Conservation (phyloP, 2,329 filamentous ascomycete species). For the Microdochium paspali region DNA sequence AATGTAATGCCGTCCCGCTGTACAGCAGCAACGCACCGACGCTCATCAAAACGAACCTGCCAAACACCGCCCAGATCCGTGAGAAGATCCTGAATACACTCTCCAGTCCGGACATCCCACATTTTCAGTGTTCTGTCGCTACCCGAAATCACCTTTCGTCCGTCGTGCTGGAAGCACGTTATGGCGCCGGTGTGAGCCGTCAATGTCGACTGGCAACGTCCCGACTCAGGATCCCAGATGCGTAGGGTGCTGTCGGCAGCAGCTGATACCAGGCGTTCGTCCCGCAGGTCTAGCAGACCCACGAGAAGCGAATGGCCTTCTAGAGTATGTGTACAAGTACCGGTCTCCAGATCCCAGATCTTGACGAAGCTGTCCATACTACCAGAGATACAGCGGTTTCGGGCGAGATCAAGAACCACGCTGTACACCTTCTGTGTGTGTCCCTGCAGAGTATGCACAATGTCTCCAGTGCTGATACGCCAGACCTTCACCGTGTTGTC, state of each 20-base stretch:
- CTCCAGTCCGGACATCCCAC: constrained; percentile 91
- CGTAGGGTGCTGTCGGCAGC: constrained; percentile 91
- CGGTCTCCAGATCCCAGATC: constrained; percentile 90
- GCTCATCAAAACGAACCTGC: constrained; percentile 97
- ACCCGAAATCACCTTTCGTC: constrained; percentile 90
- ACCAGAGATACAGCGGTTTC: constrained; percentile 92
- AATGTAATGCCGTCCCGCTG: constrained; percentile 89
- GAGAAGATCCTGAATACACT: constrained; percentile 85
- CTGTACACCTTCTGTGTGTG: constrained; percentile 95
- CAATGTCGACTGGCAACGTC: constrained; percentile 80
- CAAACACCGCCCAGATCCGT: constrained; percentile 94
- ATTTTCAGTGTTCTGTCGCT: constrained; percentile 95
- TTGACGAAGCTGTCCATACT: constrained; percentile 98
- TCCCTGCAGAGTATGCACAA: constrained; percentile 72
- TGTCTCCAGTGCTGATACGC: constrained; percentile 93
- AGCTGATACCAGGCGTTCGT: constrained; percentile 85
- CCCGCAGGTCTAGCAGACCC: constrained; percentile 79
- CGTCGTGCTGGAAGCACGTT: constrained; percentile 97
- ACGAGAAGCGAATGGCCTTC: constrained; percentile 91
- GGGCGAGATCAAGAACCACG: constrained; percentile 83
- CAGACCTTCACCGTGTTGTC: constrained; percentile 92
- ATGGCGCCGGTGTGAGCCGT: constrained; percentile 95
- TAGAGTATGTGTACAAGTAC: constrained; percentile 75
- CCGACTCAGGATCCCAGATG: constrained; percentile 94
- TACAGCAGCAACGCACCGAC: constrained; percentile 90